Conservation (phyloP, 257 asterid species). For the Rubia yunnanensis region DNA sequence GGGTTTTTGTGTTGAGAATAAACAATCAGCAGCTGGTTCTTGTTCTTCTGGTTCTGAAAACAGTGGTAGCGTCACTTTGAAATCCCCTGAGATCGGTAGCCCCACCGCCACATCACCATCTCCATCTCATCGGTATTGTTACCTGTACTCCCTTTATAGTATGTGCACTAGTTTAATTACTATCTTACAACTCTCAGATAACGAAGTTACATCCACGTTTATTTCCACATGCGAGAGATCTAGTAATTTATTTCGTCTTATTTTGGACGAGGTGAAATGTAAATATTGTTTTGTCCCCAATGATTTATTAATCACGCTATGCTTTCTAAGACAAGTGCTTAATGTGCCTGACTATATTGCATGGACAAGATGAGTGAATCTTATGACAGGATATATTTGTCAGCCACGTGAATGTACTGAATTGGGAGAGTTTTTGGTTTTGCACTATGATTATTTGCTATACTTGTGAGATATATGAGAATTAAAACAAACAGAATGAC, state of each 20-base stretch:
- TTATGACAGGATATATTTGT: too few relatives aligned
- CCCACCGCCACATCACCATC: constrained; percentile 53
- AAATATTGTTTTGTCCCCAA: background rate
- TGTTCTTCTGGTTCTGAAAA: constrained; percentile 88
- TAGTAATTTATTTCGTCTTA: background rate
- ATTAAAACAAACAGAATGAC: background rate
- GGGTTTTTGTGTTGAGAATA: constrained; percentile 48
- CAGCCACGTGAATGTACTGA: background rate
- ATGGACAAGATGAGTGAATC: background rate
- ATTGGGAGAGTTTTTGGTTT: background rate
- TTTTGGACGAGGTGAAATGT: background rate
- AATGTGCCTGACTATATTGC: background rate
- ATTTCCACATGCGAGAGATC: background rate
- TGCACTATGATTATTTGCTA: background rate
- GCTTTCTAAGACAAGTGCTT: background rate
- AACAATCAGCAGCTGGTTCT: constrained; percentile 61
- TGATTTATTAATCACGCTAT: background rate
- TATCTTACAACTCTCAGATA: background rate
- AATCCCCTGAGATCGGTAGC: constrained; percentile 66
- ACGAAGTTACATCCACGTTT: background rate
- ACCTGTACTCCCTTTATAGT: constrained; percentile 5
- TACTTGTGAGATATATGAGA: background rate
- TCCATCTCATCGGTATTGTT: constrained; percentile 63
- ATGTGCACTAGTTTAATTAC: background rate
- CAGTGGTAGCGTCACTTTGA: constrained; percentile 48